Evolutionary conservation across 352 stramenopile genomes (phyloP), one percentile per base, ranked within the genome.

Genomic region (Phytopythium sindhum): DNA sequence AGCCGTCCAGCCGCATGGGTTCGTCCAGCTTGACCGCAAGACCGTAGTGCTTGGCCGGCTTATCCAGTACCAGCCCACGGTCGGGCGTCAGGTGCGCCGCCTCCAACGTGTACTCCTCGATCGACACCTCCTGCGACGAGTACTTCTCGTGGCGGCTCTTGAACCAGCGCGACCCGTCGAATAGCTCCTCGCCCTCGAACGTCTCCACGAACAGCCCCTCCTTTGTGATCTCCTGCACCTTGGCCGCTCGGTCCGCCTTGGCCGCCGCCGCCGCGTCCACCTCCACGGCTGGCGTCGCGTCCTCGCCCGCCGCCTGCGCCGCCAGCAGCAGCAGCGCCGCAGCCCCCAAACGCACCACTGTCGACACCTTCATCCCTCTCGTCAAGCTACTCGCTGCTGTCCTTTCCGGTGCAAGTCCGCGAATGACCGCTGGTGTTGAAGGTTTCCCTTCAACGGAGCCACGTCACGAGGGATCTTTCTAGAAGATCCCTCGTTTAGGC

Each of bases 131-230:
- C 64, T 96, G 87, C 28, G 68, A 78, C 44, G 74, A 61, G 70
- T 96, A 96, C 66, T 94, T 96, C 45, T 93, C 80, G 61, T 90
- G 75, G 15, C 69, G 70, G 72, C 87, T 96, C 73, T 91, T 91
- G 66, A 96, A 78, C 87, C 87, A 96, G 65, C 84, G 84, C 57
- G 70, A 75, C 44, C 73, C 81, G 60, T 90, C 81, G 24, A 93
- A 74, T 31, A 73, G 48, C 53, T 88, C 71, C 21, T 79, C 68
- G 45, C 69, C 61, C 50, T 91, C 85, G 67, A 94, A 94, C 50
- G 80, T 94, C 69, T 94, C 85, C n/a, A 84, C 81, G 57, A 94
- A 84, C 24, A 91, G 67, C 8, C 70, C 83, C 44, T 80, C 67
- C 55, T 87, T 75, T 17, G 70, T 64, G 48, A 91, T 65, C 63